Percentiles rank a stretch among this genome's conserved stretches.
Conservation (phyloP, 352 stramenopile genomes). For the Globisporangium radiosum region DNA sequence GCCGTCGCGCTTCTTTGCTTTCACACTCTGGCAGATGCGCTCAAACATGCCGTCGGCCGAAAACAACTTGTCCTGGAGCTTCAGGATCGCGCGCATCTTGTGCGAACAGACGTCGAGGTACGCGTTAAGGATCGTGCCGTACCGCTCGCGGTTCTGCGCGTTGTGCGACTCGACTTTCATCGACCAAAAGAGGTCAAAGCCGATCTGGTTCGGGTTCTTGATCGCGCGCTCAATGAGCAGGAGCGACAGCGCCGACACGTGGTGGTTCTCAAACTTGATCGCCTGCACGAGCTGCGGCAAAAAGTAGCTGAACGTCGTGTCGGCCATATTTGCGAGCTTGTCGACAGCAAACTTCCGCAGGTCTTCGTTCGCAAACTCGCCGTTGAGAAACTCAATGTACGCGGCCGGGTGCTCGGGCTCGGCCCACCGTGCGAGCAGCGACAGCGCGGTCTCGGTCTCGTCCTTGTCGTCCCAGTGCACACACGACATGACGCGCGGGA, state of each 20-base stretch:
- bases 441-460: constrained; percentile 62
- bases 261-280: constrained; percentile 87
- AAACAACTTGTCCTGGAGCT: constrained; percentile 87
- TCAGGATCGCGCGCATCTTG: constrained; percentile 90
- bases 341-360: constrained; percentile 71
- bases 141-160: constrained; percentile 69
- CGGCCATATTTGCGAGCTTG: constrained; percentile 78
- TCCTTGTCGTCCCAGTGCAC: constrained; percentile 73
- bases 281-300: constrained; percentile 86
- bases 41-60: constrained; percentile 73
- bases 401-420: constrained; percentile 68
- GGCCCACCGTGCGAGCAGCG: constrained; percentile 63
- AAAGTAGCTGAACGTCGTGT: constrained; percentile 85
- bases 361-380: constrained; percentile 67
- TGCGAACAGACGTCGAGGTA: constrained; percentile 83
- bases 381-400: constrained; percentile 79
- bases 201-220: constrained; percentile 84
- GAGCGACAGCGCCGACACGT: constrained; percentile 66
- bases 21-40: constrained; percentile 78
- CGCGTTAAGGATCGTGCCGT: constrained; percentile 74
- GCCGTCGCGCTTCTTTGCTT: constrained; percentile 78
- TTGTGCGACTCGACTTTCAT: constrained; percentile 88
- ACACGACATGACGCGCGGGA: constrained; percentile 77
- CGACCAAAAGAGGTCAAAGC: constrained; percentile 87
- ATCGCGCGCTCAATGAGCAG: constrained; percentile 85